phyloP scores from a whole-genome alignment of 345 rosid genomes.

The Syzygium aqueum region DNA sequence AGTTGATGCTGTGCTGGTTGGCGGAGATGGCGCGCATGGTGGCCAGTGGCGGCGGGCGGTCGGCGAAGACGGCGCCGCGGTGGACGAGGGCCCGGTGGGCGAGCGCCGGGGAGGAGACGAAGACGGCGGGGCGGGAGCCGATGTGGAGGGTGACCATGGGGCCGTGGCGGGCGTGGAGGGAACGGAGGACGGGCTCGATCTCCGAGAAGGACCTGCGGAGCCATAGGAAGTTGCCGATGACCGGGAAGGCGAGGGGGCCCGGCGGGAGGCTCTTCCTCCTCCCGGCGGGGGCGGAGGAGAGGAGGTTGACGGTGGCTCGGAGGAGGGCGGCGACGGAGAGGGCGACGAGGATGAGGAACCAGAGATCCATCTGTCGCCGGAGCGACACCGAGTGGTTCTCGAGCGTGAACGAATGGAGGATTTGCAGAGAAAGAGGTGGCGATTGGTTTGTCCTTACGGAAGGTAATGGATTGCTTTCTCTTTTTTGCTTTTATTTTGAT shows the following conservation, averaged over 20 bases:
- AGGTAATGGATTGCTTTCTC: neutral
- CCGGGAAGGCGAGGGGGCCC: neutral
- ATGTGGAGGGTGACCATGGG: constrained; percentile 1
- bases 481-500: neutral
- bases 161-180: neutral
- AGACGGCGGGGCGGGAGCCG: neutral
- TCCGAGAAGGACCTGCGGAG: neutral
- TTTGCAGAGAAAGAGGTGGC: neutral
- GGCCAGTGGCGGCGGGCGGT: neutral
- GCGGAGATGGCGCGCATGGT: neutral
- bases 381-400: neutral
- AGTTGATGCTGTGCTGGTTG: constrained; percentile 2
- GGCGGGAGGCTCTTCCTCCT: constrained; percentile 1
- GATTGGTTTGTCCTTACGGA: neutral
- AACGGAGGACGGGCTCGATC: neutral
- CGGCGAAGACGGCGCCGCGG: constrained; percentile 2
- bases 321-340: neutral
- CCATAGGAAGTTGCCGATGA: neutral
- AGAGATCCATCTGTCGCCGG: neutral
- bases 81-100: constrained; percentile 10
- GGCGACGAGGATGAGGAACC: constrained; percentile 1
- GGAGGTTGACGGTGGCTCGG: neutral
- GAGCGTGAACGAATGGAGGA: neutral
- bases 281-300: neutral
- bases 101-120: constrained; percentile 2